Conservation (phyloP, 805 yeast genomes). For the Debaryomyces tyrocola region DNA sequence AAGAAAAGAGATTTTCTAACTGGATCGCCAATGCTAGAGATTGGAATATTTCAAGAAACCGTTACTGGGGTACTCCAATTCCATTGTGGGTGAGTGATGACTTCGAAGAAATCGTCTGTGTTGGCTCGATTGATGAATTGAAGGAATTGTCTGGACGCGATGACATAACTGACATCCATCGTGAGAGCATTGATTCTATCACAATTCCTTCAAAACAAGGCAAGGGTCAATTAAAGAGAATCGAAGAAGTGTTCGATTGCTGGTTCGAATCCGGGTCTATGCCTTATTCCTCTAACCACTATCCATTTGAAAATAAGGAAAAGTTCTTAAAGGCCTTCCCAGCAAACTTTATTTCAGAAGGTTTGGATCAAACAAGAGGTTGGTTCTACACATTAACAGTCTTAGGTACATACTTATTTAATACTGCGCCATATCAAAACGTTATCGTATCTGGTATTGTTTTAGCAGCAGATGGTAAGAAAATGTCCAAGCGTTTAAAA, state of each 20-base stretch:
- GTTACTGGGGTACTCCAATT: slow-evolving; percentile 99
- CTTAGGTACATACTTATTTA: slow-evolving; percentile 91
- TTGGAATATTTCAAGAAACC: slow-evolving; percentile 97
- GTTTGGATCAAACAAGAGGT: slow-evolving; percentile 99
- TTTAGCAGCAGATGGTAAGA: slow-evolving; percentile 96
- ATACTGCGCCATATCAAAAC: slow-evolving; percentile 89
- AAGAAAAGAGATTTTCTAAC: slow-evolving; percentile 93
- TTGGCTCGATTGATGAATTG: slow-evolving; percentile 89
- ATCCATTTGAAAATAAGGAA: slow-evolving; percentile 88
- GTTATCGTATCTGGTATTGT: slow-evolving; percentile 96
- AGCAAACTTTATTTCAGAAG: slow-evolving; percentile 97
- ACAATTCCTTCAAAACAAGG: slow-evolving; percentile 92
- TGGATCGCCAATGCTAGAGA: slow-evolving; percentile 99
- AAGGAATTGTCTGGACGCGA: slow-evolving; percentile 77
- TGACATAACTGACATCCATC: slow-evolving; percentile 87
- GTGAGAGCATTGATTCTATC: slow-evolving; percentile 87
- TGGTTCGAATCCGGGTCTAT: slow-evolving; percentile 99
- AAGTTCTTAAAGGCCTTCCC: slow-evolving; percentile 78
- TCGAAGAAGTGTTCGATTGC: slow-evolving; percentile 98
- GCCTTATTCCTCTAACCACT: slow-evolving; percentile 97
- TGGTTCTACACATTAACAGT: slow-evolving; percentile 98
- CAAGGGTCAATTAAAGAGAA: slow-evolving; percentile 82
- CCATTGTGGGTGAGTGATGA: slow-evolving; percentile 98
- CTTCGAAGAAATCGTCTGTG: slow-evolving; percentile 85
- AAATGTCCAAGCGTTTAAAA: slow-evolving; percentile 97